A percentile compares a stretch with the other conserved stretches of the same genome.
Evolutionary conservation across 805 yeast species (phyloP).

Genomic region (Scheffersomyces lignosus): DNA sequence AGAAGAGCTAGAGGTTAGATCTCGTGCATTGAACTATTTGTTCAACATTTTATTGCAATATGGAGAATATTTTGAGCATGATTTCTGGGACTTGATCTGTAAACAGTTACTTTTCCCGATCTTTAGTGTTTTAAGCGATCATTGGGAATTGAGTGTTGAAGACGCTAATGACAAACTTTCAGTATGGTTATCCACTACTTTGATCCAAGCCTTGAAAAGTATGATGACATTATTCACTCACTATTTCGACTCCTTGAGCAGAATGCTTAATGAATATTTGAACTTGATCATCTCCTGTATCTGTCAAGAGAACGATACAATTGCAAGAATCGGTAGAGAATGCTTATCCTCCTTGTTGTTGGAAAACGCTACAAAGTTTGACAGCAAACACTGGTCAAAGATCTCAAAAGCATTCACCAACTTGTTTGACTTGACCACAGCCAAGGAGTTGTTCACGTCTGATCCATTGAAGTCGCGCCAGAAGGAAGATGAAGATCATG

Average conservation of each 20-base stretch:
- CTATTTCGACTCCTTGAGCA: constrained; percentile 74
- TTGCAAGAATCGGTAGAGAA: constrained; percentile 90
- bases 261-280: constrained; percentile 76
- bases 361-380: constrained; percentile 70
- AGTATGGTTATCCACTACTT: constrained; percentile 95
- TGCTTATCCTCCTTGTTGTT: constrained; percentile 78
- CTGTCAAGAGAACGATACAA: constrained; percentile 95
- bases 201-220: constrained; percentile 91
- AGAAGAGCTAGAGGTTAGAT: constrained; percentile 90
- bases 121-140: constrained; percentile 72
- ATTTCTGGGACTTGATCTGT: constrained; percentile 83
- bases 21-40: constrained; percentile 78
- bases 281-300: constrained; percentile 81
- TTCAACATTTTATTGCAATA: constrained; percentile 79
- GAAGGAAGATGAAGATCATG: constrained; percentile 25
- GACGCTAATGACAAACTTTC: constrained; percentile 81
- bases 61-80: constrained; percentile 72
- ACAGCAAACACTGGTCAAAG: constrained; percentile 69
- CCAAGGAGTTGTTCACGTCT: constrained; percentile 72
- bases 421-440: constrained; percentile 81
- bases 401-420: constrained; percentile 63
- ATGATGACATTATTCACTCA: constrained; percentile 81
- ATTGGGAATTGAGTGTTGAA: constrained; percentile 66
- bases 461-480: constrained; percentile 43
- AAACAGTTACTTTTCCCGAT: constrained; percentile 83